Percentiles rank a stretch among this genome's conserved stretches.
These are phyloP conservation scores for Leptographium wingfieldii DNA, from an alignment of 2,329 filamentous ascomycete genomes.

Conservation along the genomic window DNA sequence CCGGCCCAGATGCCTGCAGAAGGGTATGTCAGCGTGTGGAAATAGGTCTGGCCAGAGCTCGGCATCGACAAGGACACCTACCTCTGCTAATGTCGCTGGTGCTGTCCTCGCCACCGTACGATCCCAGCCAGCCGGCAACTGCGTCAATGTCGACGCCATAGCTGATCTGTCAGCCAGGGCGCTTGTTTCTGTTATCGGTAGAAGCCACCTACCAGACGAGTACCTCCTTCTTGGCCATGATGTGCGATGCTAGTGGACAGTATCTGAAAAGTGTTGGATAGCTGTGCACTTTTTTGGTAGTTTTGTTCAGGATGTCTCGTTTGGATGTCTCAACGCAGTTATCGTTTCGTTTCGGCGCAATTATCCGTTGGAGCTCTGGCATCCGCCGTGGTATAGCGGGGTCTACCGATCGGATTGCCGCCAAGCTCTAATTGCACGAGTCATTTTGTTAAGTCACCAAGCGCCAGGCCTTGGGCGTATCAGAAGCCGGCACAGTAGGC, in stretches of 20 bases:
- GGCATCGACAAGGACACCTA: slow-evolving; percentile 14
- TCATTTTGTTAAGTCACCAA: no score
- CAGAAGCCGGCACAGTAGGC: not conserved
- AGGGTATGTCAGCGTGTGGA: not conserved
- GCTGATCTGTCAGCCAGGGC: slow-evolving; percentile 18
- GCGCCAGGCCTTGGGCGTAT: not conserved
- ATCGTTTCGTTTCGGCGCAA: not conserved
- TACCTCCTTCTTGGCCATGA: not conserved
- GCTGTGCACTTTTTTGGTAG: no score
- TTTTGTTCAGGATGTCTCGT: no score
- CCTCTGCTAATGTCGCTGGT: slow-evolving; percentile 61
- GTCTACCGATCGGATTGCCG: no score
- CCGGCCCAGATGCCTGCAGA: slow-evolving; percentile 46
- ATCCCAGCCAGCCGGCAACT: slow-evolving; percentile 65
- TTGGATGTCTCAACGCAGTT: no score
- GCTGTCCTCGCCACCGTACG: slow-evolving; percentile 61
- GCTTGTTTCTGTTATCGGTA: not conserved
- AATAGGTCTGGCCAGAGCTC: not conserved
- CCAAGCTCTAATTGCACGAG: no score
- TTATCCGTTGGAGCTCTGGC: not conserved
- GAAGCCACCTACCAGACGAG: not conserved
- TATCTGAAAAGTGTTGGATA: not conserved
- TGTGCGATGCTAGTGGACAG: not conserved
- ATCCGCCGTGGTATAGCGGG: no score
- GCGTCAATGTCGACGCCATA: slow-evolving; percentile 66